Evolutionary conservation across 148 eudicot genomes (phyloP), one percentile per base, ranked within the genome.

Genomic region (Rhododendron williamsianum): DNA sequence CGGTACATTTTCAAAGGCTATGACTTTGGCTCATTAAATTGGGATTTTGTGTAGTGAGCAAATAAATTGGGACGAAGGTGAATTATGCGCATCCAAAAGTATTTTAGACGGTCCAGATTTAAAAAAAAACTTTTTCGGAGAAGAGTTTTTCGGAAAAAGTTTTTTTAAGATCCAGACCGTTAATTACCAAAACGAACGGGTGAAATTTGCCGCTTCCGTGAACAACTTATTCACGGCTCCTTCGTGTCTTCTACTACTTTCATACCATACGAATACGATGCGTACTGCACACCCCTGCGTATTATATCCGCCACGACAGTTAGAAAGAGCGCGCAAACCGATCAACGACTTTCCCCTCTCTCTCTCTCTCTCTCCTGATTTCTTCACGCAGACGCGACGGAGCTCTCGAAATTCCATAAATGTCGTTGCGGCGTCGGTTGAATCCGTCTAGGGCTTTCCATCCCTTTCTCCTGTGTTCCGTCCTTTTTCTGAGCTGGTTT

Each of bases 401-500:
- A 78, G 54, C 35, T 78, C 19, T 45, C 16, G 49, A 49, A 58
- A 58, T 19, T 11, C 46, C 1, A 9, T 0, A 63, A 36, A 74
- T 84, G 85, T 84, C 81, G 84, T 67, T 45, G 19, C 85, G 84
- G 25, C 80, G 76, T 76, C 90, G 86, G 27, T 25, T 89, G 85
- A 81, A 58, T 54, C 16, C 21, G 58, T 33, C 56, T 76, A 82
- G 87, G 90, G 77, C 76, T 89, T 67, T 87, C 11, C 7, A 56
- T 79, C 4, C 72, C 38, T 51, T 67, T 33, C 43, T 85, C 86
- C 56, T 83, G 21, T 41, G 69, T 78, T 79, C 27, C 81, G 49
- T 89, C 80, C 72, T 92, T n/a, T 8, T 23, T 81, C 89, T 93
- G 19, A 85, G 48, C 89, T 90, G 38, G 84, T 91, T 87, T 80